Conservation (phyloP, 2,329 filamentous ascomycete species). For the Scorias spongiosa region DNA sequence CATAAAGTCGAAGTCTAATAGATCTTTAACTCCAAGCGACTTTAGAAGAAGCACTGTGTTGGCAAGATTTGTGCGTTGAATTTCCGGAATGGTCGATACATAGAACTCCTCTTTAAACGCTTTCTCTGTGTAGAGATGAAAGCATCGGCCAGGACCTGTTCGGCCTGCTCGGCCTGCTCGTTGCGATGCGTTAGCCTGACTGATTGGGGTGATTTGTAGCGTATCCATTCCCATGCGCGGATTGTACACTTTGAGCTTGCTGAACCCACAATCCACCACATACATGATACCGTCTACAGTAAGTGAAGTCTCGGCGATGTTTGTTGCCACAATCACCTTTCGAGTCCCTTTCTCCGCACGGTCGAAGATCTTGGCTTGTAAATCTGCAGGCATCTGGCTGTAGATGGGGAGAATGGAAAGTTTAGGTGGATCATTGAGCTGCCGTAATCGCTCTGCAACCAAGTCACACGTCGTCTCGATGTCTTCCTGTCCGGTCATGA, state of each 20-base stretch:
- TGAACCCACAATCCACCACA: slow-evolving; percentile 90
- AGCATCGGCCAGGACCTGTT: slow-evolving; percentile 90
- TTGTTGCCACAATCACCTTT: slow-evolving; percentile 96
- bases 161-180: slow-evolving; percentile 84
- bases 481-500: slow-evolving; percentile 98
- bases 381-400: slow-evolving; percentile 96
- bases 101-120: slow-evolving; percentile 95
- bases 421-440: slow-evolving; percentile 87
- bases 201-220: slow-evolving; percentile 92
- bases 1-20: slow-evolving; percentile 98
- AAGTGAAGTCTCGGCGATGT: slow-evolving; percentile 94
- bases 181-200: slow-evolving; percentile 88
- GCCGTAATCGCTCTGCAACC: slow-evolving; percentile 69
- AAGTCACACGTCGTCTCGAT: slow-evolving; percentile 95
- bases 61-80: slow-evolving; percentile 87
- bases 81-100: slow-evolving; percentile 91
- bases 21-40: slow-evolving; percentile 81
- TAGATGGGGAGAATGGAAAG: slow-evolving; percentile 93
- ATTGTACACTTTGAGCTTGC: slow-evolving; percentile 97
- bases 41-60: slow-evolving; percentile 93
- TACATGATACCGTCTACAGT: slow-evolving; percentile 99
- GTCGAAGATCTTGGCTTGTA: slow-evolving; percentile 97
- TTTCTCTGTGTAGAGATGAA: slow-evolving; percentile 83
- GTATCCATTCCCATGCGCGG: slow-evolving; percentile 99
- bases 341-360: slow-evolving; percentile 75